Conservation (phyloP, 495 filamentous ascomycete genomes). For the Hypoxylon intermedium region DNA sequence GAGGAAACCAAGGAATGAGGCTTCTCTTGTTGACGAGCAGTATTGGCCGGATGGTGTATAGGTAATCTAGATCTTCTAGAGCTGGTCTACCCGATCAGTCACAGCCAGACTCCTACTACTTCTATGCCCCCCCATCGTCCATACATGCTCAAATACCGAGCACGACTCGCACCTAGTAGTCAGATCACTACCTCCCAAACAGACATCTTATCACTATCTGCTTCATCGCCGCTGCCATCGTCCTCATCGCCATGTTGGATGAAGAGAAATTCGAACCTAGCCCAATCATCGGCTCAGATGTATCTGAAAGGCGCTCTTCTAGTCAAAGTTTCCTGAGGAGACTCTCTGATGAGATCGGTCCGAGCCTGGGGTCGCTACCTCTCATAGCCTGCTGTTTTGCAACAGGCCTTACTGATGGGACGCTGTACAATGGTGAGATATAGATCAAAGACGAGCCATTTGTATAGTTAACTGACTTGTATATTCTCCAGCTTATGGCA, state of each 20-base stretch:
- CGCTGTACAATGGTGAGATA: slow-evolving; percentile 55
- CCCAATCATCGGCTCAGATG: slow-evolving; percentile 3
- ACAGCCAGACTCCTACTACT: not conserved
- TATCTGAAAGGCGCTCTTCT: not conserved
- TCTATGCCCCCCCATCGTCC: not conserved
- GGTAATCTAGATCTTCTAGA: not conserved
- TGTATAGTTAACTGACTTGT: slow-evolving; percentile 9
- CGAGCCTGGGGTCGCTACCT: slow-evolving; percentile 51
- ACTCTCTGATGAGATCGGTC: slow-evolving; percentile 45
- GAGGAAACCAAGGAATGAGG: slow-evolving; percentile 9
- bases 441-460: no score
- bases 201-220: no score
- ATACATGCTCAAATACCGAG: slow-evolving; percentile 5
- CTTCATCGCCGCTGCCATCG: not conserved
- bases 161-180: not conserved
- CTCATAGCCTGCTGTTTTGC: slow-evolving; percentile 58
- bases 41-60: not conserved
- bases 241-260: slow-evolving; percentile 21
- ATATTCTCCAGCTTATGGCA: slow-evolving; percentile 54
- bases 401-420: slow-evolving; percentile 60
- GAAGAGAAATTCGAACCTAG: slow-evolving; percentile 32
- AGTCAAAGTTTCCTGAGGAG: slow-evolving; percentile 41
- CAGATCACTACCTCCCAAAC: not conserved
- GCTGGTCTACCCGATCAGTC: not conserved
- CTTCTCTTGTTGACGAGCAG: not conserved